Base-by-base conservation (phyloP, 805 yeast species). In the Saturnispora serradocipensis region DNA sequence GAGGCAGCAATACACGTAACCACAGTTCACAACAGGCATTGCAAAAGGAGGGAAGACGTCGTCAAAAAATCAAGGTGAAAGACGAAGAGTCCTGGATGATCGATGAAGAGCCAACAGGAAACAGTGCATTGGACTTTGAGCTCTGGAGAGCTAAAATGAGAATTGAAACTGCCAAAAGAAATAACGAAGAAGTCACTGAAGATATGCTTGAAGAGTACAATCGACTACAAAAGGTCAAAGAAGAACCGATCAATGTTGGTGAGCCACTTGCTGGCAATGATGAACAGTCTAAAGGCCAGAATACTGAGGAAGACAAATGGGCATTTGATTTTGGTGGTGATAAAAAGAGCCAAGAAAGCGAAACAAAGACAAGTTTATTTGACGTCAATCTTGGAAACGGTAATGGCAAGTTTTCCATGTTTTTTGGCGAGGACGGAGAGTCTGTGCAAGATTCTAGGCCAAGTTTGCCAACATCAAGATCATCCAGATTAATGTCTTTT, bases 71-170 rank as follows among this genome's bases (percentile, higher is more conserved):
- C 36, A 57, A 60, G 36, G 64, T 22, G 20, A 43, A 48, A 7
- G 36, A 49, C 4, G 53, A 43, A 22, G 50, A 46, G 9, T 64
- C 61, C 5, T 69, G 72, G 72, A 61, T 69, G 67, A 38, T 61
- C 55, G 63, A 70, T 60, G 60, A 73, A 64, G 64, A 60, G 39
- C 65, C 67, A 16, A 54, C 60, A 67, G 83, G 83, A 20, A 75
- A 72, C 50, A 73, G 82, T 0, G 76, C 76, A 3, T 75, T 75
- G 50, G 84, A 80, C 55, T 80, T 79, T 58, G 85, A 80, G 59
- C 72, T 69, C 54, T 80, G 84, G 84, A 77, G 78, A 61, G 63
- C 73, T 46, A 71, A 69, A 54, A 75, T 77, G 82, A 72, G 71
- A 54, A 63, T 71, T 46, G 78, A 77, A 59, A 79, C 78, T 39